Conservation (phyloP, 805 yeast species). For the Schwanniomyces sp. region DNA sequence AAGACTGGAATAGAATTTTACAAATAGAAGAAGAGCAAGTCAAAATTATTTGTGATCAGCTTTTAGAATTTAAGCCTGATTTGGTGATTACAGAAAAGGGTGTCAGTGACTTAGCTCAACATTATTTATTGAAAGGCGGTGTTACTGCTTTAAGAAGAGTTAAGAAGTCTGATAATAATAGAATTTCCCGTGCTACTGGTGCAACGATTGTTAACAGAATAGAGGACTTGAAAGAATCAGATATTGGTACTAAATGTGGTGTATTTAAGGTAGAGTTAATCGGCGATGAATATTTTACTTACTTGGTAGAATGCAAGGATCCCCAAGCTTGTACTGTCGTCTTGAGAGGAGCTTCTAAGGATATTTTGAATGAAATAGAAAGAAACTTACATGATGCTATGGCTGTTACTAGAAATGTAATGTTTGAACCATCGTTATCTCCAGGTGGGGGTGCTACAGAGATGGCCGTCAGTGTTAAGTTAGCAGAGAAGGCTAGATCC, state of each 20-base stretch:
- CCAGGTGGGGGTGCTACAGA: constrained; percentile 99
- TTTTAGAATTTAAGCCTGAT: constrained; percentile 84
- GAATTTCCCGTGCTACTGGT: constrained; percentile 96
- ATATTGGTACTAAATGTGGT: constrained; percentile 87
- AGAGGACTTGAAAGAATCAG: constrained; percentile 89
- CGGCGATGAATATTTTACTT: constrained; percentile 96
- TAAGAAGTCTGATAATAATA: constrained; percentile 91
- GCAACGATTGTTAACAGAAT: constrained; percentile 95
- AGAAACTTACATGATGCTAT: constrained; percentile 97
- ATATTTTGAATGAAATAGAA: constrained; percentile 92
- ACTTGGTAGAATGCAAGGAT: constrained; percentile 71
- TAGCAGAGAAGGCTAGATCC: constrained; percentile 86
- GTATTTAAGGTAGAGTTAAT: constrained; percentile 89
- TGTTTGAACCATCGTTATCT: constrained; percentile 89
- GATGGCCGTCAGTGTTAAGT: constrained; percentile 91
- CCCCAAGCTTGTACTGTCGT: constrained; percentile 94
- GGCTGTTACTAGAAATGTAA: constrained; percentile 95
- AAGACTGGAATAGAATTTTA: constrained; percentile 92
- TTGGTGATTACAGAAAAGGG: constrained; percentile 98
- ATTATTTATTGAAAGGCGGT: constrained; percentile 89
- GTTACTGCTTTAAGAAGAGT: constrained; percentile 92
- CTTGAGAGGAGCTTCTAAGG: constrained; percentile 96
- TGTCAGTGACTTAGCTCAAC: constrained; percentile 96
- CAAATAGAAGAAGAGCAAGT: constrained; percentile 99
- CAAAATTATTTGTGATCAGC: constrained; percentile 78